Base-by-base conservation (phyloP, 2,329 filamentous ascomycete species). In the Whalleya microplaca region DNA sequence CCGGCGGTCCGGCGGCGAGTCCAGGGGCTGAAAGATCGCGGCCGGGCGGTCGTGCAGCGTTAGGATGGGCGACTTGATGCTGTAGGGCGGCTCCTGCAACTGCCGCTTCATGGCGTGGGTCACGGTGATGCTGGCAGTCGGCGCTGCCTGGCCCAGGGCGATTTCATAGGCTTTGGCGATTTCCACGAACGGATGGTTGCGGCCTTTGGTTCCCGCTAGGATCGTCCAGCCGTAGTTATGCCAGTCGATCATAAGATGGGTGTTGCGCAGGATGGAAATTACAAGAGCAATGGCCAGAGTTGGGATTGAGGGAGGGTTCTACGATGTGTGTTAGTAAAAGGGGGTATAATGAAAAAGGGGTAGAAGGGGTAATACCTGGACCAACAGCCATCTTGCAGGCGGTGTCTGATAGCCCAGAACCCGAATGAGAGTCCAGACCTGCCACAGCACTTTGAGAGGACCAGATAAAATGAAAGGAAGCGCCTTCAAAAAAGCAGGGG, bases 181-280 rank as follows among this genome's bases (percentile, higher is more conserved):
- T 23, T 76, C 80, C 8, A 97, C 92, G n/a, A 97, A 82, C 0
- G 88, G 89, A 69, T 96, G 91, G 5, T 70, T 73, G 1, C 75
- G 62, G 41, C 84, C 80, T 21, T 79, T 76, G 47, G 82, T 84
- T 46, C 83, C 80, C 4, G 83, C 90, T 2, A 99, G 84, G 66
- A 99, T 96, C 8, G 92, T 94, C 81, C 94, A 96, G 65, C 94
- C 95, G 74, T 97, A 98, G 75, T 99, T 99, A 78, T 99, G 95
- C 95, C 95, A 99, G 78, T 99, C 95, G 53, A 98, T 90, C 58
- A 98, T 81, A 3, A 99, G 82, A 54, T 85, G 84, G 41, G 91
- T 96, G 65, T 91, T 88, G 48, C 95, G 88, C 48, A 96, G 73
- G 64, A 87, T 84, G 67, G 90, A 91, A 46, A 91, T 80, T 2